Conservation (phyloP, 164 flowering plant species). For the Tinospora cordifolia region DNA sequence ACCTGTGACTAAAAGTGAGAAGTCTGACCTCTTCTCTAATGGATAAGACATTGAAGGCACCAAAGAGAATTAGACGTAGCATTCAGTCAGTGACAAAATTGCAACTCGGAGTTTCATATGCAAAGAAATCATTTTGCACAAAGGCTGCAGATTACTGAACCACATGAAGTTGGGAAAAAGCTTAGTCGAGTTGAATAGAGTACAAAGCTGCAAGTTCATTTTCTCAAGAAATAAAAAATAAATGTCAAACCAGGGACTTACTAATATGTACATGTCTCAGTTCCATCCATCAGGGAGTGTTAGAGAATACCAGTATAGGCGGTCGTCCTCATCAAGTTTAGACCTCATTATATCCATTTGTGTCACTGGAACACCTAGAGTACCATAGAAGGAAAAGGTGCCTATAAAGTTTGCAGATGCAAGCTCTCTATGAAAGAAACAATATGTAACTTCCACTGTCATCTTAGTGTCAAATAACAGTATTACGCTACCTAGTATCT, state of each 20-base stretch:
- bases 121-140: neutral
- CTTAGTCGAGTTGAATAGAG: too few relatives aligned
- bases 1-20: neutral
- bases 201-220: neutral
- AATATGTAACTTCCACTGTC: neutral
- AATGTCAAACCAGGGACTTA: neutral
- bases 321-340: slow-evolving; percentile 53
- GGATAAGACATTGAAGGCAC: neutral
- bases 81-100: neutral
- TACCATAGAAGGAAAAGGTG: slow-evolving; percentile 3
- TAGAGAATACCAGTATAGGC: slow-evolving; percentile 54
- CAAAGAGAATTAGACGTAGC: neutral
- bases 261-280: slow-evolving; percentile 8
- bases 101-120: neutral
- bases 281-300: slow-evolving; percentile 13
- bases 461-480: neutral
- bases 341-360: slow-evolving; percentile 37
- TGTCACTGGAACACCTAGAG: slow-evolving; percentile 33
- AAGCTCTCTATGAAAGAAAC: neutral
- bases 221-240: neutral
- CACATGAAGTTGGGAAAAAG: too few relatives aligned
- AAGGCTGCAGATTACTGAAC: neutral
- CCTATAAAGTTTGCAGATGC: neutral
- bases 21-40: neutral
- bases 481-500: slow-evolving; percentile 35